A percentile compares a stretch with the other conserved stretches of the same genome.
These are phyloP conservation scores for Aspergillus sergii DNA, from an alignment of 2,329 filamentous ascomycete genomes.

Conservation along the genomic window DNA sequence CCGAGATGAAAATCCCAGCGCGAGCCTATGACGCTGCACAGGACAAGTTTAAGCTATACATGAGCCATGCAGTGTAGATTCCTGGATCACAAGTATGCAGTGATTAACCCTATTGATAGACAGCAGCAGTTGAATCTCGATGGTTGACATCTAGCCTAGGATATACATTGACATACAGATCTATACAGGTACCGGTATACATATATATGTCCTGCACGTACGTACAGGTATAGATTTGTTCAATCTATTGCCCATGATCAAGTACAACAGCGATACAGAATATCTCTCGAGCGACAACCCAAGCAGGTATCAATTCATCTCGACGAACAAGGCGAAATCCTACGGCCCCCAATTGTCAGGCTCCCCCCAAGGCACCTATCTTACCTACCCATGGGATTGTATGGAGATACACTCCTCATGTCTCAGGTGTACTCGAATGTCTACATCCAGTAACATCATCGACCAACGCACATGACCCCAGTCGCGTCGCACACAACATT, in stretches of 20 bases:
- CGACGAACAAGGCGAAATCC: not conserved
- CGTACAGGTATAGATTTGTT: not conserved
- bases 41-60: not conserved
- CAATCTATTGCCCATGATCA: not conserved
- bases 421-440: not conserved
- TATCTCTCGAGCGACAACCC: not conserved
- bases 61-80: not conserved
- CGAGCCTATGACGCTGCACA: not conserved
- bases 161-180: not conserved
- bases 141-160: not conserved
- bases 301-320: not conserved
- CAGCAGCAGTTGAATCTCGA: not conserved
- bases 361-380: not conserved
- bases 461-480: conserved; percentile 3
- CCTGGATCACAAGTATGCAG: not conserved
- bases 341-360: not conserved
- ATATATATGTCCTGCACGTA: not conserved
- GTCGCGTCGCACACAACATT: not conserved
- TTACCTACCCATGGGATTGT: not conserved
- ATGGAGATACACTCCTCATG: no score
- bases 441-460: not conserved
- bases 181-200: not conserved
- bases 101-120: not conserved
- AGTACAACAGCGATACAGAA: not conserved
- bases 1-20: not conserved